phyloP scores from a whole-genome alignment of 257 asterid species.

The Solanum pinnatisectum region DNA sequence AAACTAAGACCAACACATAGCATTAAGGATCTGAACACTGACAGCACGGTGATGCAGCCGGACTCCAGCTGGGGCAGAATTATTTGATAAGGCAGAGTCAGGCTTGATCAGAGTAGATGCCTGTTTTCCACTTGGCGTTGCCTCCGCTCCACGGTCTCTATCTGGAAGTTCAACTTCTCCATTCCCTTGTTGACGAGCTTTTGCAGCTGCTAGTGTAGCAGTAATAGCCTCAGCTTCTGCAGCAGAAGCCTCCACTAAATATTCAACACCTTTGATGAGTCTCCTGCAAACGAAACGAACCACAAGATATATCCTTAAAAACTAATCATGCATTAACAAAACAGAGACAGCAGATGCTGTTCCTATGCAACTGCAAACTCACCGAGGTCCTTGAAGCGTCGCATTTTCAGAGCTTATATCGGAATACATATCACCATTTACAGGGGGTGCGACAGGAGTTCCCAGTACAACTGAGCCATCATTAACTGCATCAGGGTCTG shows the following conservation, averaged over 20 bases:
- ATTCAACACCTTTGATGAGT: constrained; percentile 85
- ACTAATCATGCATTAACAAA: not conserved
- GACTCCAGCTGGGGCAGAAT: constrained; percentile 81
- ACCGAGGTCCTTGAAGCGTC: constrained; percentile 76
- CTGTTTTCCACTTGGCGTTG: constrained; percentile 94
- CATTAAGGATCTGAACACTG: constrained; percentile 31
- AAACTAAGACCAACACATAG: not conserved
- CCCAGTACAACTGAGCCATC: constrained; percentile 95
- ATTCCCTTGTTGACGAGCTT: constrained; percentile 80
- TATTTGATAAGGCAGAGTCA: constrained; percentile 56
- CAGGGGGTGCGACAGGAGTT: constrained; percentile 85
- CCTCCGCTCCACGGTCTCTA: constrained; percentile 96
- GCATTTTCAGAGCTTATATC: constrained; percentile 96
- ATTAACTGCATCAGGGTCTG: constrained; percentile 36
- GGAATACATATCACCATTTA: constrained; percentile 81
- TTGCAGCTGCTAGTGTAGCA: constrained; percentile 96
- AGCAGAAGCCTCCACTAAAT: constrained; percentile 95
- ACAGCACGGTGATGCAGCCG: constrained; percentile 99
- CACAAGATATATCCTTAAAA: not conserved
- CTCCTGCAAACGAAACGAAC: constrained; percentile 37
- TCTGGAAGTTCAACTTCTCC: constrained; percentile 94
- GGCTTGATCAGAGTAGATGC: constrained; percentile 67
- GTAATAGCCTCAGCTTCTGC: constrained; percentile 99
- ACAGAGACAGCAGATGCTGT: not conserved
- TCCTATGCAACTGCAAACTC: constrained; percentile 14